Evolutionary conservation across 2,329 filamentous ascomycete genomes (phyloP).

Genomic region (Graphilbum sp.): DNA sequence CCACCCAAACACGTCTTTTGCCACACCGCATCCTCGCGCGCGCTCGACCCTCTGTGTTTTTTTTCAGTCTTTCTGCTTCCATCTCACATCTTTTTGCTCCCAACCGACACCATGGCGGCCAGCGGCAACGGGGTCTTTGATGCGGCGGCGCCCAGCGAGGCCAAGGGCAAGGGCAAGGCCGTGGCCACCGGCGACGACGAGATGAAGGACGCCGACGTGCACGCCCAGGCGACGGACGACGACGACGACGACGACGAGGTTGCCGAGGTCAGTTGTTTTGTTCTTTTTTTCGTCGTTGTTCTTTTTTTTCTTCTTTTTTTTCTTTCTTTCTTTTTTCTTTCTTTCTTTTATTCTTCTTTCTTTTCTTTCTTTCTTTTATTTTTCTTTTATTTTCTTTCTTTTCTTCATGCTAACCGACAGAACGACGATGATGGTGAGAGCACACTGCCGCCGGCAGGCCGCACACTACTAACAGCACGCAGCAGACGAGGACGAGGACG

Average conservation of each 20-base stretch:
- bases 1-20: too few relatives aligned
- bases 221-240: conserved; percentile 55
- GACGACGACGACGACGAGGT: conserved; percentile 49
- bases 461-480: background rate
- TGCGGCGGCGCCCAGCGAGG: background rate
- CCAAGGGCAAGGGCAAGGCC: conserved; percentile 44
- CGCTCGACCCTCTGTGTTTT: too few relatives aligned
- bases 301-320: background rate
- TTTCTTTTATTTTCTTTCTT: background rate
- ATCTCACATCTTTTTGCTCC: too few relatives aligned
- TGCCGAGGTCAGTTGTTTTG: conserved; percentile 14
- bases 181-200: conserved; percentile 31
- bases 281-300: background rate
- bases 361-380: background rate
- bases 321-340: background rate
- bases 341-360: background rate
- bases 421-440: conserved; percentile 2
- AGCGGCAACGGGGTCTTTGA: too few relatives aligned
- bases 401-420: background rate
- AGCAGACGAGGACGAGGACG: conserved; percentile 41
- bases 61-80: too few relatives aligned
- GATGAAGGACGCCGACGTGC: conserved; percentile 53
- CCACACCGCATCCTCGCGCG: too few relatives aligned
- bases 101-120: too few relatives aligned
- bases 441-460: background rate